Percentiles rank a stretch among this genome's conserved stretches.
phyloP scores from a whole-genome alignment of 2,329 filamentous ascomycete genomes.

The Myotisia sp. region DNA sequence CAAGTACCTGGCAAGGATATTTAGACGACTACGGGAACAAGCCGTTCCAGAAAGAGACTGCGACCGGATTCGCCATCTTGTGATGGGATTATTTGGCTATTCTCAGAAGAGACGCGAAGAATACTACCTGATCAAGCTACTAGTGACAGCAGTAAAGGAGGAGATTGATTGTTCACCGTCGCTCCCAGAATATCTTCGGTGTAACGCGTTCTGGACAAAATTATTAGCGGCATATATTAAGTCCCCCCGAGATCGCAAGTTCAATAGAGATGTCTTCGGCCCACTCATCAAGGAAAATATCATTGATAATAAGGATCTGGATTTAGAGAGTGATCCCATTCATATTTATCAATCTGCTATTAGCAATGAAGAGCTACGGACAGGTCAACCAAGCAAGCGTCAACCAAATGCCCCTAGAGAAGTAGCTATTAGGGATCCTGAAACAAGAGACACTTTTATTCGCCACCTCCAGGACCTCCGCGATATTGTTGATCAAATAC shows the following conservation, averaged over 20 bases:
- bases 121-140: slow-evolving; percentile 85
- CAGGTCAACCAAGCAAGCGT: slow-evolving; percentile 66
- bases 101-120: slow-evolving; percentile 94
- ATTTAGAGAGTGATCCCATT: slow-evolving; percentile 91
- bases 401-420: slow-evolving; percentile 78
- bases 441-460: slow-evolving; percentile 85
- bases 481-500: slow-evolving; percentile 87
- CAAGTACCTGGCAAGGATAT: slow-evolving; percentile 80
- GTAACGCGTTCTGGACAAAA: slow-evolving; percentile 86
- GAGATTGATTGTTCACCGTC: slow-evolving; percentile 61
- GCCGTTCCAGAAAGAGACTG: slow-evolving; percentile 81
- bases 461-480: slow-evolving; percentile 85
- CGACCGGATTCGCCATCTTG: slow-evolving; percentile 80
- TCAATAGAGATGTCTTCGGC: slow-evolving; percentile 71
- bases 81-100: slow-evolving; percentile 95
- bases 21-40: slow-evolving; percentile 68
- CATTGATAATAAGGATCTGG: slow-evolving; percentile 76
- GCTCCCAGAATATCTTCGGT: slow-evolving; percentile 73
- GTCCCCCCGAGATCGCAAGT: slow-evolving; percentile 83
- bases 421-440: slow-evolving; percentile 85
- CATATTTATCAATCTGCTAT: slow-evolving; percentile 93
- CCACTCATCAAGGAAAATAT: slow-evolving; percentile 81
- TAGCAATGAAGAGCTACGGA: slow-evolving; percentile 92
- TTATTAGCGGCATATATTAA: slow-evolving; percentile 76
- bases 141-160: slow-evolving; percentile 68